Evolutionary conservation across 2,329 filamentous ascomycete genomes (phyloP), one percentile per base, ranked within the genome.

Genomic region (Aquanectria penicillioides): DNA sequence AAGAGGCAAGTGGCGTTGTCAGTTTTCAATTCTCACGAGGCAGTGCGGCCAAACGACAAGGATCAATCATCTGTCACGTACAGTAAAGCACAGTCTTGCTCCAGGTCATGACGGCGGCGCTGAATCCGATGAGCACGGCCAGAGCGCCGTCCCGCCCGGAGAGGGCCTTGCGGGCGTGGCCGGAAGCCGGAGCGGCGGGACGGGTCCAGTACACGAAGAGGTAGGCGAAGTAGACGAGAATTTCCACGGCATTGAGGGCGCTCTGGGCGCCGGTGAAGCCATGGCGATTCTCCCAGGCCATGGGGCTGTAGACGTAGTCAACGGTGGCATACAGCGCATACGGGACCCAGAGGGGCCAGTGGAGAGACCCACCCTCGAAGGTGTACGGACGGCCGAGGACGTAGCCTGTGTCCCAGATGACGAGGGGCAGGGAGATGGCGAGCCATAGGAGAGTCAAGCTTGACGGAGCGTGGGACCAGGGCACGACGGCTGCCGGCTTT

Each of bases 231-330:
- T 94, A 94, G 69, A 88, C 81, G 28, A 78, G 55, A 3, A 85
- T 87, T 81, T 95, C 92, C 51, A 91, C 66, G 6, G 86, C 74
- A 71, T 94, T 95, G 64, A 94, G 72, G 6, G 80, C 68, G 23
- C 84, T 84, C 81, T 97, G 93, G 31, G 92, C 92, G 36, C 83
- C 85, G 0, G 91, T 91, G 77, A 96, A 97, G 29, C 93, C 92
- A 71, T 88, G 87, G 18, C 81, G 75, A 13, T 81, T 81, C 60
- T 91, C 78, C 73, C 84, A 92, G 4, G 90, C 89, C 68, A 89
- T 88, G 80, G 84, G 89, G 34, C 93, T 92, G 78, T 97, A 97
- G 26, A 94, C 82, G 74, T 93, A 82, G 76, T 97, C 93, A 65
- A 97, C 81, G 47, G 82, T 79, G 56, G 89, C 91, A 78, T 97